Evolutionary conservation across 306 rosid species (phyloP).

Genomic region (Calophaca sinica): DNA sequence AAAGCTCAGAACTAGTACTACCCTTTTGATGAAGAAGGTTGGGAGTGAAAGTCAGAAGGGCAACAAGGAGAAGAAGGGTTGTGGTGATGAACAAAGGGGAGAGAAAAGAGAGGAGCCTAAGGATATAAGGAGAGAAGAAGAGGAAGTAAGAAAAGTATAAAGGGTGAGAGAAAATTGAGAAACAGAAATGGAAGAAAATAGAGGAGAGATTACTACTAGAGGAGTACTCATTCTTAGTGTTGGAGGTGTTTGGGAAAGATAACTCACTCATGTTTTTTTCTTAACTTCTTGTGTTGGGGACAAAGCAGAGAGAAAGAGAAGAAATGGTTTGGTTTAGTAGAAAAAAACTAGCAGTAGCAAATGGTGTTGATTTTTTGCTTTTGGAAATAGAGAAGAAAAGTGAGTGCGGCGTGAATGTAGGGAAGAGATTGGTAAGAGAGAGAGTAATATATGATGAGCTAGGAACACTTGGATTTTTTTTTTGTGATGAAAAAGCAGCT

Average conservation of each 20-base stretch:
- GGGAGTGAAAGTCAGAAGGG: slow-evolving; percentile 68
- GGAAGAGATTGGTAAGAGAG: slow-evolving; percentile 61
- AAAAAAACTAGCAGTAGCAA: slow-evolving; percentile 35
- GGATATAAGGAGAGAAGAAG: slow-evolving; percentile 82
- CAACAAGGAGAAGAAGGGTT: slow-evolving; percentile 73
- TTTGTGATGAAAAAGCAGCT: slow-evolving; percentile 55
- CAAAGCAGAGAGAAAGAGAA: slow-evolving; percentile 45
- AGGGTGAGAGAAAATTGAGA: slow-evolving; percentile 82
- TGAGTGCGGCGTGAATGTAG: slow-evolving; percentile 91
- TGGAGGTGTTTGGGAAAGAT: slow-evolving; percentile 60
- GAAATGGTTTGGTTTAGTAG: slow-evolving; percentile 36
- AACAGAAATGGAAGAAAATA: slow-evolving; percentile 54
- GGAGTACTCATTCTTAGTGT: slow-evolving; percentile 48
- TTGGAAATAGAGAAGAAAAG: slow-evolving; percentile 48
- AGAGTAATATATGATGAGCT: slow-evolving; percentile 21
- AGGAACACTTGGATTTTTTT: slow-evolving; percentile 46
- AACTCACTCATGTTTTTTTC: slow-evolving; percentile 60
- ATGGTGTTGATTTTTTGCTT: slow-evolving; percentile 41
- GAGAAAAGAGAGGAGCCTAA: slow-evolving; percentile 80
- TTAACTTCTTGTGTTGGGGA: slow-evolving; percentile 13
- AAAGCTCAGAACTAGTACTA: slow-evolving; percentile 40
- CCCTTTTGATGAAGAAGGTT: slow-evolving; percentile 42
- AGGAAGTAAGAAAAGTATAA: slow-evolving; percentile 84
- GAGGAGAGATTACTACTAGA: slow-evolving; percentile 52
- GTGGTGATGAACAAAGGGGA: slow-evolving; percentile 88